Evolutionary conservation across 2,329 filamentous ascomycete species (phyloP).

Genomic region (Laburnicola sp.): DNA sequence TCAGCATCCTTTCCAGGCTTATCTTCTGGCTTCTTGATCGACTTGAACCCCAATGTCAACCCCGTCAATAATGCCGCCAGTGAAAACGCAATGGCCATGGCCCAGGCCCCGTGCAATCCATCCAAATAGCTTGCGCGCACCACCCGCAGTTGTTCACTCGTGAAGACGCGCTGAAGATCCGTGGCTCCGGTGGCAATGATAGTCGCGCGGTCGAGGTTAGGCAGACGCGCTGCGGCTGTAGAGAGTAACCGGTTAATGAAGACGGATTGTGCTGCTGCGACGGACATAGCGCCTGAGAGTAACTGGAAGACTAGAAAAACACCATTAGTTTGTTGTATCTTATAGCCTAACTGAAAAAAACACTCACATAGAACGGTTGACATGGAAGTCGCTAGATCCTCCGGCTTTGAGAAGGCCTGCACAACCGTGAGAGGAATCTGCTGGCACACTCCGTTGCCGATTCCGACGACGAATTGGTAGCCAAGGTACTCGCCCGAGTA

Average conservation of each 20-base stretch:
- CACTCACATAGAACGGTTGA: slow-evolving; percentile 26
- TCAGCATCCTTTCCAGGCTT: neutral
- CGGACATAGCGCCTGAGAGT: slow-evolving; percentile 45
- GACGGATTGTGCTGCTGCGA: slow-evolving; percentile 42
- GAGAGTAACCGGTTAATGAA: slow-evolving; percentile 6
- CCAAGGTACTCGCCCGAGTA: slow-evolving; percentile 48
- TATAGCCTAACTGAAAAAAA: neutral
- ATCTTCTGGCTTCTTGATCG: neutral
- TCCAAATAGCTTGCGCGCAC: slow-evolving; percentile 6
- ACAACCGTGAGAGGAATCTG: slow-evolving; percentile 38
- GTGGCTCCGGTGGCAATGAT: slow-evolving; percentile 6
- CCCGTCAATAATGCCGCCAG: neutral
- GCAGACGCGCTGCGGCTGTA: neutral
- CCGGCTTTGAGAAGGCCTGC: slow-evolving; percentile 35
- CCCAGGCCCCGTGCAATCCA: slow-evolving; percentile 4
- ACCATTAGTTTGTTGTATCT: neutral
- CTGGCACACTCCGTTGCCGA: slow-evolving; percentile 37
- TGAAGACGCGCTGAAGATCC: slow-evolving; percentile 1
- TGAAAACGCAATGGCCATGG: slow-evolving; percentile 1
- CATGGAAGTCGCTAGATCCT: slow-evolving; percentile 42
- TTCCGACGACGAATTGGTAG: slow-evolving; percentile 50
- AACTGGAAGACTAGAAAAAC: slow-evolving; percentile 42
- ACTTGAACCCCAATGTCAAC: neutral
- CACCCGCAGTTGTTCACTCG: neutral
- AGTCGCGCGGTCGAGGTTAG: neutral